phyloP scores from a whole-genome alignment of 257 asterid species.

The Lavandula angustifolia region DNA sequence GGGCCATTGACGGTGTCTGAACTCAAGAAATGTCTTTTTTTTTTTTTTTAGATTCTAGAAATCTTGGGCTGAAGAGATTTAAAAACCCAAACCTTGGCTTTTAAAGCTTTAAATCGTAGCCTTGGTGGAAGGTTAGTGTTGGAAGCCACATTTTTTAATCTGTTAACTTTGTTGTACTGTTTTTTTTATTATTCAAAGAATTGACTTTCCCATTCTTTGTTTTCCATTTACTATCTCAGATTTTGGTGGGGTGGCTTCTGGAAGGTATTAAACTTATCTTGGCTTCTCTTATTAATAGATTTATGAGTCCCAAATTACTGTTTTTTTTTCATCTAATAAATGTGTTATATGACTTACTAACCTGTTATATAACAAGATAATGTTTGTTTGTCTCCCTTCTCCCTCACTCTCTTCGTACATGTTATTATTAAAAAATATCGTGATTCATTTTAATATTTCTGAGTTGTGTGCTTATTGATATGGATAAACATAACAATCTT shows the following conservation, averaged over 20 bases:
- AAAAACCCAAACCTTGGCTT: slow-evolving; percentile 87
- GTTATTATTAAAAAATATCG: neutral
- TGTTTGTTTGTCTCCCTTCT: neutral
- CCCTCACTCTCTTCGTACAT: neutral
- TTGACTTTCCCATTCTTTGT: slow-evolving; percentile 28
- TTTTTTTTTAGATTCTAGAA: slow-evolving; percentile 75
- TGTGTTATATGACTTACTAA: slow-evolving; percentile 23
- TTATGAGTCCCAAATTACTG: neutral
- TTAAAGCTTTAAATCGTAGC: slow-evolving; percentile 76
- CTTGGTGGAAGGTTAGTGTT: slow-evolving; percentile 89
- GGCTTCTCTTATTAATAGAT: slow-evolving; percentile 25
- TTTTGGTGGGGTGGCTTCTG: slow-evolving; percentile 99
- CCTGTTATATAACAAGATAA: neutral
- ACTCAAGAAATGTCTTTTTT: slow-evolving; percentile 19
- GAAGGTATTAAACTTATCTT: slow-evolving; percentile 62
- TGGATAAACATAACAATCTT: slow-evolving; percentile 1
- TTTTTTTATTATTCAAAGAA: slow-evolving; percentile 8
- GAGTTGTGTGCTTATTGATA: slow-evolving; percentile 14
- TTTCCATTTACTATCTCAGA: slow-evolving; percentile 49
- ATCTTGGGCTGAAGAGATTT: slow-evolving; percentile 81
- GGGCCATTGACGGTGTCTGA: neutral
- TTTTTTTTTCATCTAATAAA: slow-evolving; percentile 2
- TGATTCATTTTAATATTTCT: neutral
- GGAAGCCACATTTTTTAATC: slow-evolving; percentile 17
- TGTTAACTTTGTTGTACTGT: slow-evolving; percentile 10